These are phyloP conservation scores for Mycena indigotica DNA, from an alignment of 768 basidiomycete genomes.

Conservation along the genomic window DNA sequence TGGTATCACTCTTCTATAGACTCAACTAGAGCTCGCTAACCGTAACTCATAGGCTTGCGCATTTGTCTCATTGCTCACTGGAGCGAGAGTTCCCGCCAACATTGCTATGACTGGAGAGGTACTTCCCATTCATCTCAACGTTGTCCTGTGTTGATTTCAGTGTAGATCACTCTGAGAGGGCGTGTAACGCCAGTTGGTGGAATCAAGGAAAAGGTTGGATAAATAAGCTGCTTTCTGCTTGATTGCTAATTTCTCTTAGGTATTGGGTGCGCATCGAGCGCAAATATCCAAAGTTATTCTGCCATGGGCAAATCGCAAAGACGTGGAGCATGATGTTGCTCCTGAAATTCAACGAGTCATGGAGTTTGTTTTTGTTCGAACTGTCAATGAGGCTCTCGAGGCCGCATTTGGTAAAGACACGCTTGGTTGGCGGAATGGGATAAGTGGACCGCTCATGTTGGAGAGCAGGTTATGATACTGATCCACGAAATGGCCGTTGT, in stretches of 20 bases:
- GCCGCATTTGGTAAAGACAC: conserved; percentile 78
- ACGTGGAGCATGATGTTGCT: conserved; percentile 85
- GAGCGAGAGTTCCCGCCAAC: conserved; percentile 68
- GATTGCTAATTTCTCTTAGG: too few relatives aligned
- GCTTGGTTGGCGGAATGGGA: conserved; percentile 63
- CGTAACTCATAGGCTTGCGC: conserved; percentile 65
- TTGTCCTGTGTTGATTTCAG: neutral
- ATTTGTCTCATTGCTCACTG: conserved; percentile 81
- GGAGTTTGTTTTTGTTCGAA: conserved; percentile 81
- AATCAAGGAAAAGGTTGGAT: conserved; percentile 91
- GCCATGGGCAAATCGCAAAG: conserved; percentile 82
- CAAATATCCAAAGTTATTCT: conserved; percentile 82
- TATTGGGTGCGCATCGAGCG: conserved; percentile 87
- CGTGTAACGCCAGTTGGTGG: conserved; percentile 85
- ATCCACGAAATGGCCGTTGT: neutral
- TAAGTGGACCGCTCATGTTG: conserved; percentile 37
- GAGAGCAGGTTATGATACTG: conserved; percentile 52
- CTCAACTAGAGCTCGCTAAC: neutral
- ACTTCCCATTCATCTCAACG: conserved; percentile 15
- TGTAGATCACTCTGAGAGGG: conserved; percentile 78
- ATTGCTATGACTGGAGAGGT: conserved; percentile 93
- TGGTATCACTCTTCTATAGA: conserved; percentile 49
- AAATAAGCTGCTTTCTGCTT: too few relatives aligned
- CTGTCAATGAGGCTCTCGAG: conserved; percentile 77
- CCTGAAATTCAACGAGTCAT: conserved; percentile 71